Evolutionary conservation across 75 land plant genomes (phyloP).

Genomic region (Cryptomeria japonica): DNA sequence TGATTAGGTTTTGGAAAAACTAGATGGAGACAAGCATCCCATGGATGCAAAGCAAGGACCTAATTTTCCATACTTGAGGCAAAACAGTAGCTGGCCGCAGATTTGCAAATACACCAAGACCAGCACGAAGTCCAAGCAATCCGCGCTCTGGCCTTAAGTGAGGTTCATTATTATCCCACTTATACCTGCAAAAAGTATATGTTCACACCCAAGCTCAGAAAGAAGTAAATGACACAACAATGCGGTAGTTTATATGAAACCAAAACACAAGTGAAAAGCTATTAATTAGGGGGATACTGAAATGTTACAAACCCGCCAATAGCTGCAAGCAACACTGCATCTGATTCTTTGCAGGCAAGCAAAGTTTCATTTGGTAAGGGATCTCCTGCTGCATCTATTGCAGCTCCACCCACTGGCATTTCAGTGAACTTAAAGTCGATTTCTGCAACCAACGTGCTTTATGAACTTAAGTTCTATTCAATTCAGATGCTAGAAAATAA

Average conservation of each 20-base stretch:
- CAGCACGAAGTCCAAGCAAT: constrained; percentile 78
- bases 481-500: background rate
- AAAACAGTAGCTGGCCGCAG: constrained; percentile 89
- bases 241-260: background rate
- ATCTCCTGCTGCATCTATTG: constrained; percentile 75
- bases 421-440: constrained; percentile 74
- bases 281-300: background rate
- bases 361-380: constrained; percentile 95
- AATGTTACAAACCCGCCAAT: constrained; percentile 79
- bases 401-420: constrained; percentile 90
- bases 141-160: constrained; percentile 96
- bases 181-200: constrained; percentile 55
- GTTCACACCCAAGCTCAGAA: background rate
- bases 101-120: constrained; percentile 97
- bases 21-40: background rate
- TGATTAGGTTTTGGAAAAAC: background rate
- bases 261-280: constrained; percentile 2
- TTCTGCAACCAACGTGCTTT: constrained; percentile 31
- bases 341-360: constrained; percentile 60
- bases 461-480: background rate
- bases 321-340: constrained; percentile 95
- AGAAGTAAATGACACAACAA: background rate
- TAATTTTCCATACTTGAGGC: constrained; percentile 62
- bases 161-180: constrained; percentile 88
- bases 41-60: background rate